Evolutionary conservation across 192 early-diverging fungal genomes (phyloP), one percentile per base, ranked within the genome.

Genomic region (Gorgonomyces haynaldii): DNA sequence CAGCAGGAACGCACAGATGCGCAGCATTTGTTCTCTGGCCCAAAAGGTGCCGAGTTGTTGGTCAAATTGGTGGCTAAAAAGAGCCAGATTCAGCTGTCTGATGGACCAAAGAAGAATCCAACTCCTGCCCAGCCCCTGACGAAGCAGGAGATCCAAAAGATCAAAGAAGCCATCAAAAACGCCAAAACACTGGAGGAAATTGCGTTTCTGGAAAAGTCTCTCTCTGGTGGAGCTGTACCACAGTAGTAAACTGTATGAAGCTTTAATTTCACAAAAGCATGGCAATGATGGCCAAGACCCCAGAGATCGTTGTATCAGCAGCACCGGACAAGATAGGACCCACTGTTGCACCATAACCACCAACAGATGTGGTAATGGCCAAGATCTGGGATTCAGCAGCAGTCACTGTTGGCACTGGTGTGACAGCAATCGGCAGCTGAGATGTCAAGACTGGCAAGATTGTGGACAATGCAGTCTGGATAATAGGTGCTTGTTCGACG

Each of bases 1-100:
- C 22, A 19, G 13, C 54, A 88, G 84, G 92, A 98, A 67, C 74
- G 90, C 29, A 52, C 65, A 0, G 82, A 88, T 57, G 91, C 92
- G 8, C 69, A 65, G n/a, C 45, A 61, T 31, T 57, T 94, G 30
- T 96, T 98, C 65, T 74, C 72, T 20, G 70, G 74, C 8, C 52
- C 60, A 16, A 59, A 78, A 30, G 88, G 85, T 15, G 67, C 60
- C 24, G 63, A 64, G 21, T 76, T 86, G 6, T 51, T 56, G 3
- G 41, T 53, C 15, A 38, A 48, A 21, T 37, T 67, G 3, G 72
- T 79, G 23, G 56, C 79, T 40, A 77, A 81, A 20, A 74, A 76
- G 88, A 86, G 40, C 84, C 84, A 7, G 91, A 88, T 29, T 85
- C 91, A 50, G 82, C 74, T 1, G 56, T 79, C 12, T 23, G 3